Conservation (phyloP, 768 basidiomycete species). For the Austroboletus eburneus region DNA sequence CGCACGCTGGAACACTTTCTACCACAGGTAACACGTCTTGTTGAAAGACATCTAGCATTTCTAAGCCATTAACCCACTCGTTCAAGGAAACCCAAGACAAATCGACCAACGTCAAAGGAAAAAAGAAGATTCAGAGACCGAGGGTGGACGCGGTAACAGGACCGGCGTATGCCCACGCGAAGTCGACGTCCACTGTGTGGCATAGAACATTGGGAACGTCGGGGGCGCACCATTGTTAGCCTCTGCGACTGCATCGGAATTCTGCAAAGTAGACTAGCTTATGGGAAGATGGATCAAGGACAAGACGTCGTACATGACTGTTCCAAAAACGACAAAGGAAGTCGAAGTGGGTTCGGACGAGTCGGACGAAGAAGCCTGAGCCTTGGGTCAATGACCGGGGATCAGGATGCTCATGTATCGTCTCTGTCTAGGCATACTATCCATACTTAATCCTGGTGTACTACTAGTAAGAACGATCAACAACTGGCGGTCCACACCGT, state of each 20-base stretch:
- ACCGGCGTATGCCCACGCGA: constrained; percentile 78
- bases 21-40: constrained; percentile 67
- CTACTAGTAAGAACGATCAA: too few relatives aligned
- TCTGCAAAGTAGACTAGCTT: constrained; percentile 82
- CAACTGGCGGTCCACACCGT: too few relatives aligned
- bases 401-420: too few relatives aligned
- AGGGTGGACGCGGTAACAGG: constrained; percentile 28
- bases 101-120: constrained; percentile 32
- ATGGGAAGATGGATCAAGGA: constrained; percentile 70
- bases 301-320: constrained; percentile 59
- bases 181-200: constrained; percentile 71
- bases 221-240: constrained; percentile 58
- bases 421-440: too few relatives aligned
- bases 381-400: too few relatives aligned
- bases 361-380: constrained; percentile 23
- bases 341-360: constrained; percentile 38
- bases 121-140: constrained; percentile 18
- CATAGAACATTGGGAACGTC: constrained; percentile 79
- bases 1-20: constrained; percentile 87
- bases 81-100: constrained; percentile 46
- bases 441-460: too few relatives aligned
- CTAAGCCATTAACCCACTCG: neutral
- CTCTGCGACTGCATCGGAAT: constrained; percentile 76
- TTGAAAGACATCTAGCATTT: too few relatives aligned
- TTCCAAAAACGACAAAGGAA: constrained; percentile 61